A percentile compares a stretch with the other conserved stretches of the same genome.
phyloP scores from a whole-genome alignment of 495 filamentous ascomycete species.

The Monascus purpureus region DNA sequence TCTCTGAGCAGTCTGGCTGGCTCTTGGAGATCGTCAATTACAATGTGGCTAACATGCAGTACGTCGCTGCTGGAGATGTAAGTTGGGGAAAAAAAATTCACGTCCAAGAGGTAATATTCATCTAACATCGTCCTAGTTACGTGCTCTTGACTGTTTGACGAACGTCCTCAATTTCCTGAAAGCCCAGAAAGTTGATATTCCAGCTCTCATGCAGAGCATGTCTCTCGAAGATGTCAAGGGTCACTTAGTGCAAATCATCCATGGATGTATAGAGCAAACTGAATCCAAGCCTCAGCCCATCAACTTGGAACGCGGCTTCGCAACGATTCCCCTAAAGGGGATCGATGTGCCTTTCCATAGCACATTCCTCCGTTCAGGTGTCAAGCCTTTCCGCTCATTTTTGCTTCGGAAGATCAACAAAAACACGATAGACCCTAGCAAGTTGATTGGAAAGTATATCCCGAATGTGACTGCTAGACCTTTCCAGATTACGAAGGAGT shows the following conservation, averaged over 20 bases:
- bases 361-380: conserved; percentile 91
- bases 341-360: conserved; percentile 99
- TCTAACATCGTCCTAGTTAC: conserved; percentile 40
- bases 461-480: conserved; percentile 94
- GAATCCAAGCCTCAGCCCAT: conserved; percentile 77
- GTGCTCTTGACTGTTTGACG: conserved; percentile 86
- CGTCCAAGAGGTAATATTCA: too few relatives aligned
- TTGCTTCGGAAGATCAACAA: conserved; percentile 99
- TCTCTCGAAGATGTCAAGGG: conserved; percentile 71
- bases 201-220: conserved; percentile 73
- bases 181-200: conserved; percentile 89
- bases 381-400: conserved; percentile 96
- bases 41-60: conserved; percentile 97
- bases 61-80: conserved; percentile 87
- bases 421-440: conserved; percentile 91
- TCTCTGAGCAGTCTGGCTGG: conserved; percentile 86
- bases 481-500: conserved; percentile 93
- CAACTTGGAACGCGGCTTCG: conserved; percentile 83
- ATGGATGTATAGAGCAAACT: conserved; percentile 70
- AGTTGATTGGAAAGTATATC: conserved; percentile 96
- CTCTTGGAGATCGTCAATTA: conserved; percentile 97
- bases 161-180: conserved; percentile 90
- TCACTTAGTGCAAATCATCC: conserved; percentile 75
- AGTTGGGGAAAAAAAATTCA: too few relatives aligned
- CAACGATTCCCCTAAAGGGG: conserved; percentile 89